A percentile compares a stretch with the other conserved stretches of the same genome.
Evolutionary conservation across 352 stramenopile genomes (phyloP).

Genomic region (Plasmopara halstedii): DNA sequence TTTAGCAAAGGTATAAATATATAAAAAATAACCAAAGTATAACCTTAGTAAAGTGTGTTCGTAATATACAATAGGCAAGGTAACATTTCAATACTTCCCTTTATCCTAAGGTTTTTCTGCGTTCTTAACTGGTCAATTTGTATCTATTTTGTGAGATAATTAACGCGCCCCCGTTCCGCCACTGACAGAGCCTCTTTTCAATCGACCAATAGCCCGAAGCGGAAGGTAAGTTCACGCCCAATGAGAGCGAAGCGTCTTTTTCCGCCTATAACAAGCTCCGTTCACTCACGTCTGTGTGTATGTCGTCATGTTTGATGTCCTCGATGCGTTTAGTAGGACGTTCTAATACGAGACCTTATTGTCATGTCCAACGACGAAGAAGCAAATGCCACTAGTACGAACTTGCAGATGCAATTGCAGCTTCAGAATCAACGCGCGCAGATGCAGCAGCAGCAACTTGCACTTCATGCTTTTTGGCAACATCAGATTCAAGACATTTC

Average conservation of each 20-base stretch:
- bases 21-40: slow-evolving; percentile 5
- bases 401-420: slow-evolving; percentile 82
- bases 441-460: slow-evolving; percentile 83
- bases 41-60: too few species aligned
- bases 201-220: slow-evolving; percentile 24
- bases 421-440: slow-evolving; percentile 80
- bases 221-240: slow-evolving; percentile 33
- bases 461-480: slow-evolving; percentile 85
- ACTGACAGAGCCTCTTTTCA: slow-evolving; percentile 4
- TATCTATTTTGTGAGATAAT: too few species aligned
- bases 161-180: slow-evolving; percentile 3
- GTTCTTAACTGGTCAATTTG: too few species aligned
- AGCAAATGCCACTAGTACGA: slow-evolving; percentile 35
- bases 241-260: slow-evolving; percentile 61
- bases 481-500: slow-evolving; percentile 85
- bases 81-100: too few species aligned
- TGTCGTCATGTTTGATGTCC: slow-evolving; percentile 3
- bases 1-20: slow-evolving; percentile 6
- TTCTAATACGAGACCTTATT: background rate
- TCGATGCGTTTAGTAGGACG: background rate
- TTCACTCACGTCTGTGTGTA: slow-evolving; percentile 12
- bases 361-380: slow-evolving; percentile 52
- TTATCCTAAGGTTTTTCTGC: background rate
- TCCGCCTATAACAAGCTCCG: slow-evolving; percentile 60
- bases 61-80: too few species aligned